Percentiles rank a stretch among this genome's conserved stretches.
These are phyloP conservation scores for Pyrus hybrid DNA, from an alignment of 331 rosid genomes.

Conservation along the genomic window DNA sequence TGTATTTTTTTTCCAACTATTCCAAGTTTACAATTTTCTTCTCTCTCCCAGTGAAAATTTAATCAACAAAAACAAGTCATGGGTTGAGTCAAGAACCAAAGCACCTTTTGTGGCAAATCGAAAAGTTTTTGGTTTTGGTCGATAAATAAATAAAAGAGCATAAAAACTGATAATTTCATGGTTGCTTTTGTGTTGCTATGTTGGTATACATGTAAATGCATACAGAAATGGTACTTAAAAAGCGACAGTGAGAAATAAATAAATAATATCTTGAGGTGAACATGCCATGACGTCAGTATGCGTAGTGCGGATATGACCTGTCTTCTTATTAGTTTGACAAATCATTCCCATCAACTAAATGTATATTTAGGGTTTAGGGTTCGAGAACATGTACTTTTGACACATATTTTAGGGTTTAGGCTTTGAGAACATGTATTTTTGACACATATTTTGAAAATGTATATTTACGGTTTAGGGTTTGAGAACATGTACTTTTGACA, in stretches of 20 bases:
- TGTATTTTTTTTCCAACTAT: rapidly evolving
- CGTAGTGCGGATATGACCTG: background rate
- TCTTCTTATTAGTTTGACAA: background rate
- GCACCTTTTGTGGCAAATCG: background rate
- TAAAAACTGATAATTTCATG: background rate
- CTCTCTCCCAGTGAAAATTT: background rate
- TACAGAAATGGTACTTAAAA: background rate
- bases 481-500: too few relatives aligned
- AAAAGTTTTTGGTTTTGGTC: background rate
- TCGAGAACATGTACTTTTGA: too few relatives aligned
- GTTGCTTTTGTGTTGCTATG: background rate
- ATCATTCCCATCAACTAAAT: background rate
- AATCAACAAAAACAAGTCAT: background rate
- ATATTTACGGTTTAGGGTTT: too few relatives aligned
- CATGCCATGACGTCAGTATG: background rate
- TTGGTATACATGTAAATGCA: background rate
- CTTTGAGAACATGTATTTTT: too few relatives aligned
- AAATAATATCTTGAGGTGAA: background rate
- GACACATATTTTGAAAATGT: too few relatives aligned
- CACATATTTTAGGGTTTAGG: too few relatives aligned
- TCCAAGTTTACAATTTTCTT: background rate
- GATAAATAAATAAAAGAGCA: background rate
- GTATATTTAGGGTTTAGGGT: too few relatives aligned
- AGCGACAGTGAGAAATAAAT: background rate
- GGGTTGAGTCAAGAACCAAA: background rate